Conservation (phyloP, 805 yeast genomes). For the Teunomyces aglyptinius region DNA sequence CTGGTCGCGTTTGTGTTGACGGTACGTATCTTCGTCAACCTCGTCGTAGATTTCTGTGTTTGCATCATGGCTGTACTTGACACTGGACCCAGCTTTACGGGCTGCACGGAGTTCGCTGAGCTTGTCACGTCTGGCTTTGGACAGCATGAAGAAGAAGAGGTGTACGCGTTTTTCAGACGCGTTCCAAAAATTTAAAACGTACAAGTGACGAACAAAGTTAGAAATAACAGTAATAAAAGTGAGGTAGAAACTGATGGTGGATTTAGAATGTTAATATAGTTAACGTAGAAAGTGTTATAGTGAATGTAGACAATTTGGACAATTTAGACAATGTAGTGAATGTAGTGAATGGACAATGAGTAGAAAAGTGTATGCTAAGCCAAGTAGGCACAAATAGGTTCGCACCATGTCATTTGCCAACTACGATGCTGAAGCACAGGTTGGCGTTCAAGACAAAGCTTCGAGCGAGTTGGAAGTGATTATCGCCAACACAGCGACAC, state of each 20-base stretch:
- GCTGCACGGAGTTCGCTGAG: constrained; percentile 64
- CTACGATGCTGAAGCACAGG: constrained; percentile 51
- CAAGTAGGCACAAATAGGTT: too few relatives aligned
- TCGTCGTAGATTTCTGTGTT: constrained; percentile 77
- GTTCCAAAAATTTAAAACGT: not conserved
- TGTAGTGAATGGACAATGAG: too few relatives aligned
- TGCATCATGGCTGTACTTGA: constrained; percentile 38
- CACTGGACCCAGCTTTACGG: constrained; percentile 54
- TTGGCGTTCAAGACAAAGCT: constrained; percentile 10
- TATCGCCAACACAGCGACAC: constrained; percentile 35
- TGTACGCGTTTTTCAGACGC: not conserved
- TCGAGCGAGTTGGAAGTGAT: constrained; percentile 30
- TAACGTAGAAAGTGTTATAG: too few relatives aligned
- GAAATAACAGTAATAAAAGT: not conserved
- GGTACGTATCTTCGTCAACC: constrained; percentile 76
- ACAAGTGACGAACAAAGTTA: not conserved
- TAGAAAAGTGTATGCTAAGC: too few relatives aligned
- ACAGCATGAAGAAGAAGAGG: constrained; percentile 23
- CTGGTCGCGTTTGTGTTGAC: constrained; percentile 74
- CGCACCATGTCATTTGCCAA: constrained; percentile 53
- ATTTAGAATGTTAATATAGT: too few relatives aligned
- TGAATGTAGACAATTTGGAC: too few relatives aligned
- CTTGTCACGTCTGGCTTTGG: constrained; percentile 42
- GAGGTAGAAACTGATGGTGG: too few relatives aligned
- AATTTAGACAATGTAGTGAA: too few relatives aligned